Evolutionary conservation across 441 rosid species (phyloP).

Genomic region (Pelargonium fulgidum): DNA sequence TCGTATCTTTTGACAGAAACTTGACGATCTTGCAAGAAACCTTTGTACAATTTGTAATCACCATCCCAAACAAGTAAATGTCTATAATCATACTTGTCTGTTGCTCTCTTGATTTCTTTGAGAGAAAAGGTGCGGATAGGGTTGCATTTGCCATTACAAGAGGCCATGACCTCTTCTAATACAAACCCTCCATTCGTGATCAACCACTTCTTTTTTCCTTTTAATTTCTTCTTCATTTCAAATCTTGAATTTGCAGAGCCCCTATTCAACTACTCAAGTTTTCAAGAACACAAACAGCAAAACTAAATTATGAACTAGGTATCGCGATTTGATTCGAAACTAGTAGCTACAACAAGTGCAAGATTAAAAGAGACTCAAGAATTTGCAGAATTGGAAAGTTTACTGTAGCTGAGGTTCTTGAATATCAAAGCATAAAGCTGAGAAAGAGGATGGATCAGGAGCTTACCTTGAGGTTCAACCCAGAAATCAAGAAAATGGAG

Average conservation of each 20-base stretch:
- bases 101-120: constrained; percentile 27
- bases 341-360: too few species aligned
- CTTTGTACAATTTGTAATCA: constrained; percentile 3
- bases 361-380: too few species aligned
- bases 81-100: constrained; percentile 22
- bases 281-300: too few species aligned
- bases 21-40: constrained; percentile 10
- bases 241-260: not conserved
- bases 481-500: too few species aligned
- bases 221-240: not conserved
- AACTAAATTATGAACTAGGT: too few species aligned
- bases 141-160: constrained; percentile 29
- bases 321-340: too few species aligned
- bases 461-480: too few species aligned
- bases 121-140: constrained; percentile 32
- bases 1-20: not conserved
- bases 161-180: constrained; percentile 32
- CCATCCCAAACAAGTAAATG: not conserved
- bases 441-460: too few species aligned
- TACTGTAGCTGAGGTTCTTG: too few species aligned
- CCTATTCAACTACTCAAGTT: too few species aligned
- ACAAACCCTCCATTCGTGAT: constrained; percentile 28
- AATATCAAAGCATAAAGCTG: too few species aligned
- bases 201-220: not conserved
- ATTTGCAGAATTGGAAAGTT: too few species aligned